Percentiles rank a stretch among this genome's conserved stretches.
These are phyloP conservation scores for Alnus glutinosa DNA, from an alignment of 306 rosid species.

Conservation along the genomic window DNA sequence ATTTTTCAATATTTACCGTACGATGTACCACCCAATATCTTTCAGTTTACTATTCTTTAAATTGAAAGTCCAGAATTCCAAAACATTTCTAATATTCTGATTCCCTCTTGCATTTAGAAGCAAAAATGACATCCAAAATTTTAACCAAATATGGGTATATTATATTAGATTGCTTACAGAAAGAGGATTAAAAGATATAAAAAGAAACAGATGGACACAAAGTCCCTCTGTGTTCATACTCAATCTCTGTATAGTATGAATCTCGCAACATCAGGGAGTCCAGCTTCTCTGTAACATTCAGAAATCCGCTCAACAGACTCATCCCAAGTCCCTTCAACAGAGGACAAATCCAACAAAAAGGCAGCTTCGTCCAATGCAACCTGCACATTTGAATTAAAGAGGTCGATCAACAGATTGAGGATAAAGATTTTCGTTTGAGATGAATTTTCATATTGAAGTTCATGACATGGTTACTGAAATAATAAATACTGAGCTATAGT, in stretches of 20 bases:
- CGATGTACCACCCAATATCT: no score
- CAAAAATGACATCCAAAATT: constrained; percentile 13
- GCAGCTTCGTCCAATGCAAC: constrained; percentile 93
- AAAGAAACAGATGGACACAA: background rate
- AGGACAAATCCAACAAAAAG: constrained; percentile 85
- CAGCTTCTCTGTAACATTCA: constrained; percentile 74
- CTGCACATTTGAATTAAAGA: constrained; percentile 39
- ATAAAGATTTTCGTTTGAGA: background rate
- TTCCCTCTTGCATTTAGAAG: background rate
- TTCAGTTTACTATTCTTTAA: no score
- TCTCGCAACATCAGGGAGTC: constrained; percentile 65
- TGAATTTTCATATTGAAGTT: constrained; percentile 6
- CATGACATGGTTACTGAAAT: background rate
- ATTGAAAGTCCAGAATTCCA: background rate
- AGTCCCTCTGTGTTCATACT: constrained; percentile 13
- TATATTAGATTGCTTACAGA: background rate
- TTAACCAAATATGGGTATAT: background rate
- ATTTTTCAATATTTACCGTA: no score
- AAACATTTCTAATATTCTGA: background rate
- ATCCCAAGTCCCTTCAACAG: constrained; percentile 91
- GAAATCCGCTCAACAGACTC: constrained; percentile 64
- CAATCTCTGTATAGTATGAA: constrained; percentile 66
- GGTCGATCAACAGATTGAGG: constrained; percentile 11
- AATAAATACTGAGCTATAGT: constrained; percentile 10
- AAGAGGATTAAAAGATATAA: background rate